Base-by-base conservation (phyloP, 116 monocot species). In the Papilionanthe hybrid region DNA sequence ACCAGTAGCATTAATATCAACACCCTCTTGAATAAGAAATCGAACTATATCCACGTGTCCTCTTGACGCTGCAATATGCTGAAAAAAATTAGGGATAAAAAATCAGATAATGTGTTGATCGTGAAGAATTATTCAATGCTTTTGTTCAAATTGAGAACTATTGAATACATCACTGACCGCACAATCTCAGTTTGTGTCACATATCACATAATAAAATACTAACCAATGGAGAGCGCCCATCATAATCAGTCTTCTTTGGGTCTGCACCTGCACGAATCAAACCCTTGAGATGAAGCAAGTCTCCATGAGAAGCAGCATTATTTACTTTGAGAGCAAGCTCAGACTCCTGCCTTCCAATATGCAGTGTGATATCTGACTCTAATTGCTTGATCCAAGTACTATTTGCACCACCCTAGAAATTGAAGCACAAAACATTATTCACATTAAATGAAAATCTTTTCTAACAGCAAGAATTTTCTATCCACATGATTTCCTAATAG, bases 211-310 rank as follows among this genome's bases (percentile, higher is more conserved):
- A 27, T 47, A 29, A 81, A 49, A 47, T 80, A 41, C 78, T 9
- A 87, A 97, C 97, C 94, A 97, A 84, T 78, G 97, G 89, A 67
- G 97, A 80, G 18, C 97, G 92, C 7, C 91, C 92, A 87, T 97
- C 94, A 80, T 97, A 97, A 79, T 97, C 97, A 32, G 89, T 86
- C 83, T 87, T 94, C 63, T 81, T 89, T 7, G 94, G 97, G 77
- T 97, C 92, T 77, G 94, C 97, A 43, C 97, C 94, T 49, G 88
- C 87, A 79, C 84, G 87, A 77, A 97, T 85, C 81, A 97, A 81
- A 75, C 92, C 75, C 81, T 94, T 91, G 23, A 97, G 78, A 72
- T 91, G 88, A 87, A 87, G 75, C 79, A 97, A 27, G 79, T 97
- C 97, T 45, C 94, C 94, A 84, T 91, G 78, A 79, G 84, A 92